These are phyloP conservation scores for Pseudoscleropodium purum DNA, from an alignment of 225 moss, liverwort and hornwort species.

Conservation along the genomic window DNA sequence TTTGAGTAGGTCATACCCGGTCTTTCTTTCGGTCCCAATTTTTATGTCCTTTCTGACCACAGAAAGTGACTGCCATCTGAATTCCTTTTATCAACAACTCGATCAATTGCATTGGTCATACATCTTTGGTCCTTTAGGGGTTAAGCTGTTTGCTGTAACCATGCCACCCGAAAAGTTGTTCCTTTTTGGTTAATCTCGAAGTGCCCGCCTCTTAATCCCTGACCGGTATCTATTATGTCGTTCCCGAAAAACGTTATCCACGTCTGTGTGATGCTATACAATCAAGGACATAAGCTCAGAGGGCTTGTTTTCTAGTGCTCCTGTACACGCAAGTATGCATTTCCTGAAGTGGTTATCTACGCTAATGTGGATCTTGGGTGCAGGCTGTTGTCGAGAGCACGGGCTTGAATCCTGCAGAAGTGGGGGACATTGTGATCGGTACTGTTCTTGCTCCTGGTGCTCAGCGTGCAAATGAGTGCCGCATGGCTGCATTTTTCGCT, in stretches of 20 bases:
- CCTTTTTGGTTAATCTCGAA: background rate
- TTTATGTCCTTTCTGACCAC: background rate
- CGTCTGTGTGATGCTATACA: background rate
- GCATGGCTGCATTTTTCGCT: slow-evolving; percentile 84
- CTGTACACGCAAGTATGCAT: background rate
- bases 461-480: slow-evolving; percentile 77
- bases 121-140: background rate
- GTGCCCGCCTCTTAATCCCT: background rate
- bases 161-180: background rate
- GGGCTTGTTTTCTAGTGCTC: background rate
- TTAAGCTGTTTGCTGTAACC: background rate
- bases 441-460: slow-evolving; percentile 75
- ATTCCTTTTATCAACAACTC: background rate
- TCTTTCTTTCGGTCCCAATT: background rate
- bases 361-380: slow-evolving; percentile 4
- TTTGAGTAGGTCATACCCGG: background rate
- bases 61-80: background rate
- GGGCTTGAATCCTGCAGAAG: slow-evolving; percentile 62
- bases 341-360: background rate
- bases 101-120: background rate
- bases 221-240: background rate
- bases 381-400: slow-evolving; percentile 73
- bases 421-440: slow-evolving; percentile 88
- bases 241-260: background rate
- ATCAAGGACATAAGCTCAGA: background rate